Evolutionary conservation across 257 asterid genomes (phyloP).

Genomic region (Fraxinus pennsylvanica): DNA sequence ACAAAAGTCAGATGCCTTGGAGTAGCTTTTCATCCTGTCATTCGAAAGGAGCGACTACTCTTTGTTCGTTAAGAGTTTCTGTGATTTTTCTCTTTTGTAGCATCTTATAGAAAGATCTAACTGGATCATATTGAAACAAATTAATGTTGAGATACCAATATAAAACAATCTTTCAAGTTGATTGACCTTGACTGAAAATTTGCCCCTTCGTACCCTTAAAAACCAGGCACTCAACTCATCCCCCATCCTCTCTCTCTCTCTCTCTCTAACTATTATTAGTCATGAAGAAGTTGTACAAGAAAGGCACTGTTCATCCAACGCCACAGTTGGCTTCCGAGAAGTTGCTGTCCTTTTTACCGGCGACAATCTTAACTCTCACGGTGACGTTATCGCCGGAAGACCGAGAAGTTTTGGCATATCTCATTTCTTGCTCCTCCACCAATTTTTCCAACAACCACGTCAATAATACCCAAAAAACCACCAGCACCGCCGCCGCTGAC

Average conservation of each 20-base stretch:
- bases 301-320: conserved; percentile 62
- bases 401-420: conserved; percentile 61
- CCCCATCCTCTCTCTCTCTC: conserved; percentile 1
- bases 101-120: too few relatives aligned
- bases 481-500: conserved; percentile 29
- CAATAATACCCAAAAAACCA: conserved; percentile 23
- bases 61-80: too few relatives aligned
- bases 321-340: conserved; percentile 60
- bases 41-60: too few relatives aligned
- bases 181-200: neutral
- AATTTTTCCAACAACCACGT: conserved; percentile 29
- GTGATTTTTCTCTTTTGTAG: too few relatives aligned
- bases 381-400: conserved; percentile 56
- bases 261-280: conserved; percentile 19
- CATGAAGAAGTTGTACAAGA: conserved; percentile 66
- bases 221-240: neutral
- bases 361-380: conserved; percentile 54
- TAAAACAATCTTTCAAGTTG: too few relatives aligned
- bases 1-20: too few relatives aligned
- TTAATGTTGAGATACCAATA: neutral
- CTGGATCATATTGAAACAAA: neutral
- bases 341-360: conserved; percentile 61
- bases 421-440: conserved; percentile 52
- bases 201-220: conserved; percentile 21
- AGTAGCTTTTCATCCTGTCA: too few relatives aligned